Conservation (phyloP, 305 asterid genomes). For the Fraxinus sp. region DNA sequence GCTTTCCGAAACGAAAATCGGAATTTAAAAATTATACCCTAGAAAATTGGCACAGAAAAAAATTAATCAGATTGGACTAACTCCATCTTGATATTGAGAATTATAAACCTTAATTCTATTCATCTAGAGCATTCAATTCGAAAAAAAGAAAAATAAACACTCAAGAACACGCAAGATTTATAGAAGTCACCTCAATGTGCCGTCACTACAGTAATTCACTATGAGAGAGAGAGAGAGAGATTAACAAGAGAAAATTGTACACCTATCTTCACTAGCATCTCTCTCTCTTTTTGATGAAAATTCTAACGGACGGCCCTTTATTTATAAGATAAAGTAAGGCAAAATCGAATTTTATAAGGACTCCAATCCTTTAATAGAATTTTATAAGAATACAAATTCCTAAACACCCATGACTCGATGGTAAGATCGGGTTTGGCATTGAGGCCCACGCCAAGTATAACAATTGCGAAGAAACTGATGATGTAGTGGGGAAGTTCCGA, state of each 20-base stretch:
- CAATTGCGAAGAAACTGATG: constrained; percentile 65
- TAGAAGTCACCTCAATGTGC: not conserved
- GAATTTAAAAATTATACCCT: constrained; percentile 8
- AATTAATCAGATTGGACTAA: constrained; percentile 40
- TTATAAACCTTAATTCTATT: not conserved
- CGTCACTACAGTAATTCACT: not conserved
- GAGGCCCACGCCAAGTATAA: constrained; percentile 78
- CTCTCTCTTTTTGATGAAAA: not conserved
- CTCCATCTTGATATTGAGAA: constrained; percentile 35
- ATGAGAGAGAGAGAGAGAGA: not conserved
- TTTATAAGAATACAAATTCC: not conserved
- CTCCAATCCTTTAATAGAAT: not conserved
- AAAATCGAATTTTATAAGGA: not conserved
- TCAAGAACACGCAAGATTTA: not conserved
- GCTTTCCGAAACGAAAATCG: not conserved
- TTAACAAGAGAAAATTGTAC: not conserved
- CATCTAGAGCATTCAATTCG: not conserved
- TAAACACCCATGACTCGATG: constrained; percentile 64
- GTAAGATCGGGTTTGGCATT: constrained; percentile 84
- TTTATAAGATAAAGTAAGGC: not conserved
- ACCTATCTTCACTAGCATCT: not conserved
- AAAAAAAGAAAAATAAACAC: not conserved
- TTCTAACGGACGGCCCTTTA: not conserved
- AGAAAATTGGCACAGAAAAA: constrained; percentile 14
- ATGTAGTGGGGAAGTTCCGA: constrained; percentile 81